Base-by-base conservation (phyloP, 257 asterid species). In the Przewalskia tangutica region DNA sequence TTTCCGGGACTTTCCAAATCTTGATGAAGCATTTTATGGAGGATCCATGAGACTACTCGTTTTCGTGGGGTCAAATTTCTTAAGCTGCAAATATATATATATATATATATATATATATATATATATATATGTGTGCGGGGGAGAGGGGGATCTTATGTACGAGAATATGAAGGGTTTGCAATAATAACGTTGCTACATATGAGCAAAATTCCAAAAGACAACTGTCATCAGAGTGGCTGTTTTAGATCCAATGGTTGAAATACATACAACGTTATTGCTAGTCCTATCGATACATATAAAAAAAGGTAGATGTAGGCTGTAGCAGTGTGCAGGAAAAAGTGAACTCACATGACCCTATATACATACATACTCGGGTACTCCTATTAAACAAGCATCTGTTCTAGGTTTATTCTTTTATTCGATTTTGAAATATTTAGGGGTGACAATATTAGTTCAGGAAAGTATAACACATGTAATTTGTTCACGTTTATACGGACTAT, bases 281-380 rank as follows among this genome's bases (percentile, higher is more conserved):
- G 44, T 48, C 40, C 42, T 8, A 11, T 23, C 7, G 23, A 36
- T 73, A 71, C 44, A 48, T 68, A 68, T 42, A 13, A 6, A 13
- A 20, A 48, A 50, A 7, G 9, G 78, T 75, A 75, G 20, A 7
- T 13, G 7, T 40, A 68, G 77, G 55, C 55, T 68, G 23, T 6
- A 48, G 10, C 44, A 73, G 23, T 23, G 79, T 75, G 27, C 62
- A 32, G 42, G 42, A 11, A 62, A 64, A 18, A 46, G 79, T 46
- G 59, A 7, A 75, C 62, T 13, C 80, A 75, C 80, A 75, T 75
- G 80, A 75, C 46, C 62, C 80, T 75, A 75, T 23, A 16, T 67
- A 67, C 12, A 17, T 66, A 36, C 7, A 34, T 13, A 38, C 32
- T 27, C 32, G 32, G 32, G 32, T 27, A 27, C 32, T 27, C 32